Evolutionary conservation across 73 alveolate species (phyloP).

Genomic region (Blepharisma stoltei): DNA sequence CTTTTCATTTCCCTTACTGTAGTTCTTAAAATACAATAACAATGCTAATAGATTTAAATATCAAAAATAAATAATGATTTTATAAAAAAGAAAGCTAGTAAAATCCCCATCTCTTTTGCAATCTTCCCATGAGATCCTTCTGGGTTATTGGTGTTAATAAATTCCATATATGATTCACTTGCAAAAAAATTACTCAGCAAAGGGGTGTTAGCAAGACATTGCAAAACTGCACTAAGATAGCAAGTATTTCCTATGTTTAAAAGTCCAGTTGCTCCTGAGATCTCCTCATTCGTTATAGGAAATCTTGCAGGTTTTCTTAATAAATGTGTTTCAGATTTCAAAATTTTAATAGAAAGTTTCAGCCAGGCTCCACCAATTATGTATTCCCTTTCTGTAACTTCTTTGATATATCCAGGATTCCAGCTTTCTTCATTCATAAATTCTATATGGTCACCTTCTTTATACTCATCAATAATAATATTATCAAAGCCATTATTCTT

Average conservation of each 20-base stretch:
- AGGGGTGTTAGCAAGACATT: slow-evolving; percentile 57
- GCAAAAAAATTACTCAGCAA: slow-evolving; percentile 45
- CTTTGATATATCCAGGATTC: slow-evolving; percentile 2
- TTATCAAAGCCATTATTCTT: no score
- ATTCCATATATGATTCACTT: background rate
- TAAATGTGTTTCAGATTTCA: background rate
- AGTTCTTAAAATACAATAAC: no score
- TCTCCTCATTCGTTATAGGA: background rate
- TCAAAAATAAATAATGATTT: no score
- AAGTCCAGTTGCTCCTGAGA: slow-evolving; percentile 36
- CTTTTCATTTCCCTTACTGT: background rate
- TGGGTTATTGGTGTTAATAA: slow-evolving; percentile 5
- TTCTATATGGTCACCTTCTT: background rate
- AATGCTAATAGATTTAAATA: no score
- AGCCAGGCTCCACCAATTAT: background rate
- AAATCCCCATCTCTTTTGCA: background rate
- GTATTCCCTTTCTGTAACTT: slow-evolving; percentile 3
- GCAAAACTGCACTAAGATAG: slow-evolving; percentile 60
- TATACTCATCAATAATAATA: no score
- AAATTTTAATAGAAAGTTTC: background rate
- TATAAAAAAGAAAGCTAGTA: no score
- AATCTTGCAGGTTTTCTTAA: background rate
- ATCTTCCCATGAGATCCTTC: slow-evolving; percentile 11
- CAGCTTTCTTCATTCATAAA: slow-evolving; percentile 1
- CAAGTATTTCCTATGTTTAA: slow-evolving; percentile 69